Percentiles rank a stretch among this genome's conserved stretches.
These are phyloP conservation scores for Pythium brassicae DNA, from an alignment of 352 stramenopile genomes.

Conservation along the genomic window DNA sequence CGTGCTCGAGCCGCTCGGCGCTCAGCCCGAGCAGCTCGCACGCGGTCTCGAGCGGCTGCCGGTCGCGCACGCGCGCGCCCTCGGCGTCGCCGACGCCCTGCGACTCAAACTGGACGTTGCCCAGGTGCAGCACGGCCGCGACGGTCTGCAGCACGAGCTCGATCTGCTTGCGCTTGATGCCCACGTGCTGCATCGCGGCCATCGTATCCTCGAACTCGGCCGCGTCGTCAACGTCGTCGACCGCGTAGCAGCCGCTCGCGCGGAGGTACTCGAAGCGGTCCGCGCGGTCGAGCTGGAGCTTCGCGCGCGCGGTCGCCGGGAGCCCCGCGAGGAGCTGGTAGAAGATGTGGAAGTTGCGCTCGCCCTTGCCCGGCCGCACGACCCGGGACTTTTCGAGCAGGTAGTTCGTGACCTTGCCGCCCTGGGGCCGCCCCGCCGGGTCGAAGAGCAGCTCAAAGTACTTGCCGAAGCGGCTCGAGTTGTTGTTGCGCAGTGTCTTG, in stretches of 20 bases:
- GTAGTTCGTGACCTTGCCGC: constrained; percentile 85
- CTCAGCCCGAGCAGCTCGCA: constrained; percentile 67
- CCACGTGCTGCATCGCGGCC: constrained; percentile 84
- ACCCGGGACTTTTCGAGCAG: constrained; percentile 21
- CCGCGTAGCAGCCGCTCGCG: constrained; percentile 82
- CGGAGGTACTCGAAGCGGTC: constrained; percentile 88
- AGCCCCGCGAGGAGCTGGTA: constrained; percentile 88
- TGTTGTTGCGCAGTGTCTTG: constrained; percentile 94
- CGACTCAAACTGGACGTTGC: constrained; percentile 59
- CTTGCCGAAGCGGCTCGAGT: constrained; percentile 95
- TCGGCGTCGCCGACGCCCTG: constrained; percentile 69
- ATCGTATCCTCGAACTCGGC: constrained; percentile 87
- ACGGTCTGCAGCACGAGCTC: constrained; percentile 85
- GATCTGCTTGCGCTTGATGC: constrained; percentile 87
- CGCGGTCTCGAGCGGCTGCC: constrained; percentile 53
- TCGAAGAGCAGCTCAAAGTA: constrained; percentile 95
- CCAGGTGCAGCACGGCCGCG: constrained; percentile 73
- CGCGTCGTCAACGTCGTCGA: constrained; percentile 91
- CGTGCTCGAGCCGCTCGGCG: constrained; percentile 51
- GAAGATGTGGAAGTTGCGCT: constrained; percentile 95
- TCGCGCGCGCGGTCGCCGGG: constrained; percentile 46
- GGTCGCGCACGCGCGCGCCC: constrained; percentile 47
- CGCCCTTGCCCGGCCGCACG: constrained; percentile 57
- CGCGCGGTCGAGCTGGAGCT: constrained; percentile 66
- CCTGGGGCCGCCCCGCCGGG: constrained; percentile 67